A percentile compares a stretch with the other conserved stretches of the same genome.
Evolutionary conservation across 2,329 filamentous ascomycete species (phyloP).

Genomic region (Epichloe festucae): DNA sequence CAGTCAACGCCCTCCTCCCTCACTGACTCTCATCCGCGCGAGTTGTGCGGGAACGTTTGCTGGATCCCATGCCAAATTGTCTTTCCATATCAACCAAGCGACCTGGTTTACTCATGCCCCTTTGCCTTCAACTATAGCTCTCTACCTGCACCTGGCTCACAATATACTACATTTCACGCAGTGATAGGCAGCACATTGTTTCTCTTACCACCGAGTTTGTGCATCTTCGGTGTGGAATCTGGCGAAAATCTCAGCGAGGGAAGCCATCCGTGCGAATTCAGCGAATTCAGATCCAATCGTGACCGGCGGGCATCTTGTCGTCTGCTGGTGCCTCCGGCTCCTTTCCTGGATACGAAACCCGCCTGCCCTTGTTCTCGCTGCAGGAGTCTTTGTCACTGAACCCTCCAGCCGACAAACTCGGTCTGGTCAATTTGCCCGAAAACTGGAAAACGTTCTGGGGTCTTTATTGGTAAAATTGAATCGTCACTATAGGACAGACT

Average conservation of each 20-base stretch:
- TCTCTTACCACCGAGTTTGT: no score
- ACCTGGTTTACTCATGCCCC: not conserved
- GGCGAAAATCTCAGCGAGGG: not conserved
- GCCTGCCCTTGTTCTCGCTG: not conserved
- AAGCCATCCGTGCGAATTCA: not conserved
- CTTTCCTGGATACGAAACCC: not conserved
- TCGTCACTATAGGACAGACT: not conserved
- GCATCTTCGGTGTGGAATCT: not conserved
- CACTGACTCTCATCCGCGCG: not conserved
- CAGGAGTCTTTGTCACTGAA: not conserved
- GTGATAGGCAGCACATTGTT: not conserved
- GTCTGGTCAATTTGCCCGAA: not conserved
- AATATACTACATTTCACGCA: not conserved
- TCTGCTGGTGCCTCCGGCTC: not conserved
- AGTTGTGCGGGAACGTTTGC: not conserved
- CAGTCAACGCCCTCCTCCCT: not conserved
- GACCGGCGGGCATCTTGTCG: not conserved
- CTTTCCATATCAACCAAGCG: not conserved
- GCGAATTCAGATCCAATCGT: not conserved
- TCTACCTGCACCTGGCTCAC: not conserved
- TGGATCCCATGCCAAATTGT: not conserved
- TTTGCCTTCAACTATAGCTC: not conserved
- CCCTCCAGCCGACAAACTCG: not conserved
- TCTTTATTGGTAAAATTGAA: not conserved
- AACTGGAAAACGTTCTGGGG: not conserved